Conservation (phyloP, 805 yeast species). For the Candida taoyuanica region DNA sequence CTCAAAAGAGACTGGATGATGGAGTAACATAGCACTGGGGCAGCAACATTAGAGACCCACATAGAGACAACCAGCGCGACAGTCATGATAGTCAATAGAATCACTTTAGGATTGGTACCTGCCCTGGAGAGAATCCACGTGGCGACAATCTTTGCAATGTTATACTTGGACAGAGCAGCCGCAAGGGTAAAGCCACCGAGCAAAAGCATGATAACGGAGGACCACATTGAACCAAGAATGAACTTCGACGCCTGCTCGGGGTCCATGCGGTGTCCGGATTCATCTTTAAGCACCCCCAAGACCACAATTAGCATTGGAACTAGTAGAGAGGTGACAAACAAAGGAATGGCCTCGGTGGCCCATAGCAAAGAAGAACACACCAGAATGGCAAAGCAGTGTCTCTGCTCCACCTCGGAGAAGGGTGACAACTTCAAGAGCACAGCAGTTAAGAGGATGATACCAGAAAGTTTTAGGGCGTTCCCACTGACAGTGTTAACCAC, state of each 20-base stretch:
- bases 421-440: slow-evolving; percentile 45
- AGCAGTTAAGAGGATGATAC: slow-evolving; percentile 46
- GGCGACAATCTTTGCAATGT: slow-evolving; percentile 81
- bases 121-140: slow-evolving; percentile 77
- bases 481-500: slow-evolving; percentile 28
- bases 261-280: slow-evolving; percentile 51
- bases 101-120: slow-evolving; percentile 78
- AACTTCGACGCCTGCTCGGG: slow-evolving; percentile 63
- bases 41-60: slow-evolving; percentile 97
- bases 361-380: slow-evolving; percentile 79
- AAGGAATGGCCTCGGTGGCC: slow-evolving; percentile 94
- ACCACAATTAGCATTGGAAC: slow-evolving; percentile 79
- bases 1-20: slow-evolving; percentile 86
- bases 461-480: slow-evolving; percentile 37
- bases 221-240: slow-evolving; percentile 89
- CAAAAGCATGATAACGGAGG: slow-evolving; percentile 83
- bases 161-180: slow-evolving; percentile 87
- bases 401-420: slow-evolving; percentile 52
- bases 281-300: slow-evolving; percentile 62
- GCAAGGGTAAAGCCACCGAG: slow-evolving; percentile 95
- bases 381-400: slow-evolving; percentile 80
- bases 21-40: slow-evolving; percentile 90
- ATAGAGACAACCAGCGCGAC: slow-evolving; percentile 84
- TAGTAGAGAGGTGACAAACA: slow-evolving; percentile 81
- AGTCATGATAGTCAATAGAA: slow-evolving; percentile 75